Conservation (phyloP, 176 grass and related monocot species). For the Elaeis guineensis region DNA sequence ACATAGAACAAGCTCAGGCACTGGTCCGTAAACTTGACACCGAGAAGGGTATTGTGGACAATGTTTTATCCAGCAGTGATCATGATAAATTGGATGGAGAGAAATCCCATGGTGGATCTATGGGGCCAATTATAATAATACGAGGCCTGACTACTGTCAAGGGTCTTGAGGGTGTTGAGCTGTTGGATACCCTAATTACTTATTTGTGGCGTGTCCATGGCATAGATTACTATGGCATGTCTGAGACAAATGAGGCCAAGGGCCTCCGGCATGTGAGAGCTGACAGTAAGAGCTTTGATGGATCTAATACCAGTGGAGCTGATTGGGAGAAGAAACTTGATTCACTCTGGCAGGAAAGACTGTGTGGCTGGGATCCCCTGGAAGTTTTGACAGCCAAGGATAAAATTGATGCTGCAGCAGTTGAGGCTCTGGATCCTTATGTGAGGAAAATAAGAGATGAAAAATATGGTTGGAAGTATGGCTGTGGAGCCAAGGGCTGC, state of each 20-base stretch:
- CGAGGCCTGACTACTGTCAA: constrained; percentile 89
- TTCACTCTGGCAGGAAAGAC: constrained; percentile 77
- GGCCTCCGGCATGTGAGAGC: constrained; percentile 77
- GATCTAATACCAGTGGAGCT: constrained; percentile 40
- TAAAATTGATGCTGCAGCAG: constrained; percentile 89
- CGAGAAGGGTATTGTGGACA: constrained; percentile 83
- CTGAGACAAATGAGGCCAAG: constrained; percentile 59
- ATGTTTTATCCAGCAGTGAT: constrained; percentile 51
- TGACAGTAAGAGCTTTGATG: constrained; percentile 50
- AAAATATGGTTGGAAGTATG: constrained; percentile 99
- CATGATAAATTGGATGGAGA: constrained; percentile 59
- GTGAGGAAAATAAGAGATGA: constrained; percentile 98
- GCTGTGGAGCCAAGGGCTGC: constrained; percentile 91
- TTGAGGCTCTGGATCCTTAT: constrained; percentile 74
- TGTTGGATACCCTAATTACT: constrained; percentile 84
- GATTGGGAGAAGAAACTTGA: constrained; percentile 97
- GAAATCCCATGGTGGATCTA: constrained; percentile 87
- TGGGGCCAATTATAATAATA: constrained; percentile 97
- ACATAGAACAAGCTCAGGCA: constrained; percentile 63
- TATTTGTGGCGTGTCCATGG: constrained; percentile 97
- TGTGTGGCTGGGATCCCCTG: constrained; percentile 72
- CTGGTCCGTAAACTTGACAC: constrained; percentile 71
- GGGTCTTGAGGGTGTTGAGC: constrained; percentile 87
- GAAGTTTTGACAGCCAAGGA: constrained; percentile 71
- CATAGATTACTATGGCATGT: constrained; percentile 91